A percentile compares a stretch with the other conserved stretches of the same genome.
phyloP scores from a whole-genome alignment of 1,284 basidiomycete species.

The Cutaneotrichosporon cavernicola region DNA sequence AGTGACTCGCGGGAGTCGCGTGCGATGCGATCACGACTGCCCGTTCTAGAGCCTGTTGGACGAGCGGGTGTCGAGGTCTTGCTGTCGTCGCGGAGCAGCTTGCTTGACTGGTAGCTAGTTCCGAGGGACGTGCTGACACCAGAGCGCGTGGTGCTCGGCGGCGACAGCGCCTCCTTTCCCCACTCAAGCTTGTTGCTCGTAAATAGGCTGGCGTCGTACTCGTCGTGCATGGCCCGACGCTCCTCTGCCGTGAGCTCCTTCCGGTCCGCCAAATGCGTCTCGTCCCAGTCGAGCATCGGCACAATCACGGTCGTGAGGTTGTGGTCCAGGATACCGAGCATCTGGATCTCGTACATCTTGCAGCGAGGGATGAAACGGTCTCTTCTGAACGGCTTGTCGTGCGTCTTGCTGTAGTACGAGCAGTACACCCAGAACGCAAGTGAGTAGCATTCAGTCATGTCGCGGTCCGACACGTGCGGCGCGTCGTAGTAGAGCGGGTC shows the following conservation, averaged over 20 bases:
- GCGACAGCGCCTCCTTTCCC: slow-evolving; percentile 10
- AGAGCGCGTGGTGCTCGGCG: slow-evolving; percentile 12
- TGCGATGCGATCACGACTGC: not conserved
- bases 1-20: slow-evolving; percentile 8
- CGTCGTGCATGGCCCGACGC: slow-evolving; percentile 34
- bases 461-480: slow-evolving; percentile 36
- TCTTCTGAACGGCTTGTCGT: slow-evolving; percentile 67
- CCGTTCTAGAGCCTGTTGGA: not conserved
- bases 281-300: slow-evolving; percentile 60
- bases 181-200: slow-evolving; percentile 11
- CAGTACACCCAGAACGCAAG: slow-evolving; percentile 52
- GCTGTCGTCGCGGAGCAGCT: slow-evolving; percentile 24
- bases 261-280: slow-evolving; percentile 24
- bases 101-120: slow-evolving; percentile 45
- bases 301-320: slow-evolving; percentile 84
- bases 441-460: slow-evolving; percentile 49
- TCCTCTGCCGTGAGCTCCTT: slow-evolving; percentile 29
- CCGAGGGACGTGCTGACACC: slow-evolving; percentile 16
- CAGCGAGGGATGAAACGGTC: slow-evolving; percentile 89
- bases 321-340: slow-evolving; percentile 84
- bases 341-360: slow-evolving; percentile 92
- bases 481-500: slow-evolving; percentile 80
- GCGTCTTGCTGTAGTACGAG: slow-evolving; percentile 52
- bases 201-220: slow-evolving; percentile 44
- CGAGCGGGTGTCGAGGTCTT: slow-evolving; percentile 4